A percentile compares a stretch with the other conserved stretches of the same genome.
Evolutionary conservation across 306 rosid genomes (phyloP).

Genomic region (Castanea crenata): DNA sequence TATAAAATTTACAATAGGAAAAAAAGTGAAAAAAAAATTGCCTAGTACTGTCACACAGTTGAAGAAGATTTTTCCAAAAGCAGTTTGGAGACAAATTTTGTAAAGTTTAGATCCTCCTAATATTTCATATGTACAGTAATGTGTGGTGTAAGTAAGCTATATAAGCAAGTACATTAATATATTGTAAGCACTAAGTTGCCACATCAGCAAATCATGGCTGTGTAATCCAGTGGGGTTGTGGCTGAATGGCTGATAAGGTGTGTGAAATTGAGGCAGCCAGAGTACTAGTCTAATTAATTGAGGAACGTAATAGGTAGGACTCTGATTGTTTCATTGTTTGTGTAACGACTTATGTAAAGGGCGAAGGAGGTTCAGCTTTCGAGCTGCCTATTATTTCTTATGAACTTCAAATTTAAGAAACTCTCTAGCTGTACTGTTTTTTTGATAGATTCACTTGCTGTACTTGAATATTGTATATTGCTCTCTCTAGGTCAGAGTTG

Average conservation of each 20-base stretch:
- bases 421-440: too few relatives aligned
- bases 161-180: neutral
- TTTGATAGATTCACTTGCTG: neutral
- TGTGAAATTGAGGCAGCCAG: neutral
- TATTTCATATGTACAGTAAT: neutral
- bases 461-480: too few relatives aligned
- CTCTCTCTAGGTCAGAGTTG: too few relatives aligned
- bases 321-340: neutral
- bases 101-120: conserved; percentile 12
- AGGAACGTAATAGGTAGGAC: neutral
- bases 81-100: too few relatives aligned
- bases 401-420: neutral
- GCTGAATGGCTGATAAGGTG: neutral
- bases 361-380: neutral
- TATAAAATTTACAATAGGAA: too few relatives aligned
- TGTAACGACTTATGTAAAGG: too few relatives aligned
- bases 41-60: too few relatives aligned
- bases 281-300: neutral
- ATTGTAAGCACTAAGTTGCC: neutral
- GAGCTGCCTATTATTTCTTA: neutral
- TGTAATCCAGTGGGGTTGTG: neutral
- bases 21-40: too few relatives aligned
- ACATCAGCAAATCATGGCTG: neutral
- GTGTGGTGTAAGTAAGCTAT: neutral
- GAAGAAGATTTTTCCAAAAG: too few relatives aligned